These are phyloP conservation scores for Globisporangium carolinianum DNA, from an alignment of 352 stramenopile species.

Conservation along the genomic window DNA sequence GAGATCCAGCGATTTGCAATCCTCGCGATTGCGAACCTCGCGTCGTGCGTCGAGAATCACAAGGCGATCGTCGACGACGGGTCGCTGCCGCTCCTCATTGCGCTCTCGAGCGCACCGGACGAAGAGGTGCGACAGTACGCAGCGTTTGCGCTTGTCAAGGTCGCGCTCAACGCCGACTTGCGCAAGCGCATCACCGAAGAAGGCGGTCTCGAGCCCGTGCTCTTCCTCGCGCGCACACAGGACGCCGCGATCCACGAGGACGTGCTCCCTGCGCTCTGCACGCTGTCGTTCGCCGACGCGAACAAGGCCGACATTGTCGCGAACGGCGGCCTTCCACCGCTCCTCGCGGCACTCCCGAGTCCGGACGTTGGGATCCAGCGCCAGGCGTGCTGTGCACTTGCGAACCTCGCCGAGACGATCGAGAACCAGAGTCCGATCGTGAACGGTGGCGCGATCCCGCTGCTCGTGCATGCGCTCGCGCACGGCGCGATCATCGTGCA, in stretches of 20 bases:
- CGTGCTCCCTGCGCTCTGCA: conserved; percentile 89
- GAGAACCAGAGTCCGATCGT: conserved; percentile 92
- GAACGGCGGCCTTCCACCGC: conserved; percentile 86
- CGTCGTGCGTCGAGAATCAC: conserved; percentile 93
- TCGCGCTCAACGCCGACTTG: conserved; percentile 93
- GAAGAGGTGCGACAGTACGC: conserved; percentile 94
- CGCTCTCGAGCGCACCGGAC: conserved; percentile 91
- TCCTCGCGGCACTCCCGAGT: conserved; percentile 78
- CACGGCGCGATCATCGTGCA: conserved; percentile 78
- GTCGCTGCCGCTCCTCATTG: conserved; percentile 92
- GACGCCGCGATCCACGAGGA: conserved; percentile 89
- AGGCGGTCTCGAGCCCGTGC: conserved; percentile 93
- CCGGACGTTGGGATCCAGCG: conserved; percentile 76
- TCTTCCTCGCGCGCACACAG: conserved; percentile 93
- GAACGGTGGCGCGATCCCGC: conserved; percentile 79
- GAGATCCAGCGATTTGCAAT: conserved; percentile 94
- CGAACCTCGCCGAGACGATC: conserved; percentile 92
- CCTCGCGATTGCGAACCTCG: conserved; percentile 92
- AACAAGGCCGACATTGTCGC: conserved; percentile 95
- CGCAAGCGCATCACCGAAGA: conserved; percentile 93
- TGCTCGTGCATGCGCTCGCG: conserved; percentile 78
- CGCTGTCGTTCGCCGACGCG: conserved; percentile 87
- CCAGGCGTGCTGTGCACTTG: conserved; percentile 92
- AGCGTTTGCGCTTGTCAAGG: conserved; percentile 92
- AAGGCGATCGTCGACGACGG: conserved; percentile 91